These are phyloP conservation scores for Talaromyces sp. DNA, from an alignment of 2,329 filamentous ascomycete genomes.

Conservation along the genomic window DNA sequence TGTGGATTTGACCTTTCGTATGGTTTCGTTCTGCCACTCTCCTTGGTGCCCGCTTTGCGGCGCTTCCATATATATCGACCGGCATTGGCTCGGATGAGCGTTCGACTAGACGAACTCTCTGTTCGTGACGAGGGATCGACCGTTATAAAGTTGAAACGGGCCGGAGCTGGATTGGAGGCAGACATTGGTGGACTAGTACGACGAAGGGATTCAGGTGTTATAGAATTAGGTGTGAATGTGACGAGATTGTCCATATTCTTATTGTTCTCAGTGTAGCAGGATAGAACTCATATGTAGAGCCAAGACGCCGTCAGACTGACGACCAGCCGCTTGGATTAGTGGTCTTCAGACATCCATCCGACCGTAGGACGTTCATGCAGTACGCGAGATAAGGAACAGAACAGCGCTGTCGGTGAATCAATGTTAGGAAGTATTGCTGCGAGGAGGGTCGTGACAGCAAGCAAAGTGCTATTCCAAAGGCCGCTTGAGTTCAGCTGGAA, in stretches of 20 bases:
- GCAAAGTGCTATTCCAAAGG: too few species aligned
- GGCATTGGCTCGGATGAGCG: constrained; percentile 24
- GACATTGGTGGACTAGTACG: neutral
- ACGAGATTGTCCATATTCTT: constrained; percentile 12
- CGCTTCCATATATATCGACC: constrained; percentile 25
- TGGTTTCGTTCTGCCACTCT: constrained; percentile 8
- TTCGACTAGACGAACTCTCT: constrained; percentile 17
- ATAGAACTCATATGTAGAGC: neutral
- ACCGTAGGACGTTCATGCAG: neutral
- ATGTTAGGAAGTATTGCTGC: neutral
- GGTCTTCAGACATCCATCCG: constrained; percentile 1
- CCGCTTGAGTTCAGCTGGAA: neutral
- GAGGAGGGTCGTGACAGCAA: neutral
- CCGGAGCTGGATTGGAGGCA: neutral
- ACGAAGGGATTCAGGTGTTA: neutral
- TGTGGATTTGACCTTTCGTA: constrained; percentile 6
- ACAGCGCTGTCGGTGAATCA: neutral
- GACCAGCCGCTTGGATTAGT: constrained; percentile 1
- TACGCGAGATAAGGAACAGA: neutral
- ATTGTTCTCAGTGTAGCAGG: neutral
- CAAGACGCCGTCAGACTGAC: constrained; percentile 10
- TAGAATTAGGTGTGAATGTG: constrained; percentile 2
- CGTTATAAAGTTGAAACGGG: constrained; percentile 15
- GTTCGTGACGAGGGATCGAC: constrained; percentile 15
- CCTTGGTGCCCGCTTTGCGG: constrained; percentile 12